phyloP scores from a whole-genome alignment of 2,329 filamentous ascomycete genomes.

The Aspergillus hiratsukae region DNA sequence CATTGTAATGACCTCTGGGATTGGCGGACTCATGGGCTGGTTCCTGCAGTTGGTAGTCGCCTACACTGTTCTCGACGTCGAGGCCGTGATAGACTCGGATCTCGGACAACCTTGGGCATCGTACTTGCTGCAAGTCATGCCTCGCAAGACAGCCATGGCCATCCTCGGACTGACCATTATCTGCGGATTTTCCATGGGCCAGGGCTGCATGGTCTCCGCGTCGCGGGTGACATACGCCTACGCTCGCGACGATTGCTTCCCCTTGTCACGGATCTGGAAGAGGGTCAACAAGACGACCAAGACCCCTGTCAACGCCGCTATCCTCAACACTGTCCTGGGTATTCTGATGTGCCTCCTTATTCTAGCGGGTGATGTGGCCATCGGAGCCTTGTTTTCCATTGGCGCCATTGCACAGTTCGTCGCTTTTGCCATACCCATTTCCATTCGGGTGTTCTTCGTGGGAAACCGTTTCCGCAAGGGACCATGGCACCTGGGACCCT shows the following conservation, averaged over 20 bases:
- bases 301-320: conserved; percentile 67
- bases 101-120: conserved; percentile 68
- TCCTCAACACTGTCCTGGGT: conserved; percentile 60
- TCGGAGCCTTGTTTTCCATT: conserved; percentile 66
- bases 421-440: conserved; percentile 42
- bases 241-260: conserved; percentile 67
- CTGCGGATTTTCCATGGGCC: conserved; percentile 67
- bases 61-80: conserved; percentile 65
- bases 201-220: conserved; percentile 65
- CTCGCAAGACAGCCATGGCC: conserved; percentile 56
- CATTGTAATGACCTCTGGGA: conserved; percentile 64
- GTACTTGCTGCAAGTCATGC: conserved; percentile 63
- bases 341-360: conserved; percentile 60
- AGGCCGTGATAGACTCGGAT: conserved; percentile 54
- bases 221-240: conserved; percentile 69
- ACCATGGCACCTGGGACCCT: conserved; percentile 64
- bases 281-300: conserved; percentile 56
- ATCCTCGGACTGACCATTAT: conserved; percentile 64
- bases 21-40: conserved; percentile 66
- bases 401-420: conserved; percentile 66
- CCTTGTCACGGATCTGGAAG: conserved; percentile 55
- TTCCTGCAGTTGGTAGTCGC: conserved; percentile 69
- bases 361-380: conserved; percentile 58
- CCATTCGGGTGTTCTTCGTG: conserved; percentile 47
- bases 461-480: conserved; percentile 61